Base-by-base conservation (phyloP, 1,284 basidiomycete genomes). In the Papiliotrema laurentii region DNA sequence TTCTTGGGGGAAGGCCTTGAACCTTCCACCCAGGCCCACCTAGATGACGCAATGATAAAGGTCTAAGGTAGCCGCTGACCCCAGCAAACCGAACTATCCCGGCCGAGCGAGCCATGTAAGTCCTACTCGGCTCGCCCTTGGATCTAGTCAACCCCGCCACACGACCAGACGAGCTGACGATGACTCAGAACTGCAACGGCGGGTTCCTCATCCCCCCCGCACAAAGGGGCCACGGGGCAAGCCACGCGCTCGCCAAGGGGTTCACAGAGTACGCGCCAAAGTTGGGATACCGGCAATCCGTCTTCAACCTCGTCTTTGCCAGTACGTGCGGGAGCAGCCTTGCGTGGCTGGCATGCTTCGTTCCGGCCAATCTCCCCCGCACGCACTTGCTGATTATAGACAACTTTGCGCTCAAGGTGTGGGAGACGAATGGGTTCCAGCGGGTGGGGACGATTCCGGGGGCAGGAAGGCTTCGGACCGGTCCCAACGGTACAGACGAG, bases 271-370 rank as follows among this genome's bases (percentile, higher is more conserved):
- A 89, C 61, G 93, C 81, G 0, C 91, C 89, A 3, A 50, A 48
- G 11, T 48, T 71, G 47, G 78, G 91, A 9, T 97, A 93, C 76
- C 79, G 83, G 59, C 88, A 82, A 0, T 90, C 86, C 60, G 88
- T 97, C 16, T 97, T 96, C 79, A 97, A 97, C 68, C 79, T 97
- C 40, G 91, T 96, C 30, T 97, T 88, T 72, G 82, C 83, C 33
- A 90, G 85, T 75, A n/a, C n/a, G 89, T 88, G 69, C 76, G 37
- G 84, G 14, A 14, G 37, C 22, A 10, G 25, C n/a, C 40, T 43
- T 45, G 16, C 28, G 45, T 18, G 28, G n/a, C n/a, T n/a, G n/a
- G n/a, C n/a, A n/a, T n/a, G n/a, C n/a, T n/a, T n/a, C n/a, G n/a
- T n/a, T n/a, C n/a, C n/a, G n/a, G n/a, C n/a, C n/a, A n/a, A n/a